These are phyloP conservation scores for Detonula confervacea DNA, from an alignment of 352 stramenopile genomes.

Conservation along the genomic window DNA sequence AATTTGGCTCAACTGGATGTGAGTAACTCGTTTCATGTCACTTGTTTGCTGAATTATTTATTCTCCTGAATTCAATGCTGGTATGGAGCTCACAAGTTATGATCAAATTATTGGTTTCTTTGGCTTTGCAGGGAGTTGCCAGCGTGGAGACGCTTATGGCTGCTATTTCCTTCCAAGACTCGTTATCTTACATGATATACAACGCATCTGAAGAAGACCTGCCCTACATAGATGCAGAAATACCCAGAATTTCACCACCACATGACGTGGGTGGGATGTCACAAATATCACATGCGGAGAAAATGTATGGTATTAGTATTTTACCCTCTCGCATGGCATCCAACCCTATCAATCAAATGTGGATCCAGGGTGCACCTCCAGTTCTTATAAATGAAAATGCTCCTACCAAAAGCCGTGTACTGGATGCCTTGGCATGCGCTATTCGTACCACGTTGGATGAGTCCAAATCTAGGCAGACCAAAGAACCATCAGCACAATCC, in stretches of 20 bases:
- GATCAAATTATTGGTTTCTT: too few species aligned
- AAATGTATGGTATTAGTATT: constrained; percentile 32
- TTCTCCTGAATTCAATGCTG: too few species aligned
- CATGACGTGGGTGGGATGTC: neutral
- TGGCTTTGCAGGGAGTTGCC: constrained; percentile 33
- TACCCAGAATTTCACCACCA: constrained; percentile 43
- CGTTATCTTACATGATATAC: constrained; percentile 83
- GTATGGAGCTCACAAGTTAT: neutral
- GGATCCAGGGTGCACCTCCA: constrained; percentile 76
- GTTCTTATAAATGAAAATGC: constrained; percentile 77
- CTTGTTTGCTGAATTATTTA: neutral
- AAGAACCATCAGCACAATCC: constrained; percentile 15
- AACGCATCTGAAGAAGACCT: constrained; percentile 74
- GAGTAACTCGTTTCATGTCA: constrained; percentile 23
- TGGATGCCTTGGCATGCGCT: constrained; percentile 78
- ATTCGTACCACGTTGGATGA: constrained; percentile 75
- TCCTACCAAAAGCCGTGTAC: constrained; percentile 57
- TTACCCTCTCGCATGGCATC: constrained; percentile 58
- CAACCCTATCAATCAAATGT: constrained; percentile 80
- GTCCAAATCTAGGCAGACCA: constrained; percentile 62
- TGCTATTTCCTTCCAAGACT: constrained; percentile 77
- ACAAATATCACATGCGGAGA: constrained; percentile 7
- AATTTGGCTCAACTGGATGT: constrained; percentile 77
- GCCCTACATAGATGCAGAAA: constrained; percentile 65
- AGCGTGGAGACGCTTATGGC: constrained; percentile 62